Base-by-base conservation (phyloP, 1,284 basidiomycete genomes). In the Gomphus sp. region DNA sequence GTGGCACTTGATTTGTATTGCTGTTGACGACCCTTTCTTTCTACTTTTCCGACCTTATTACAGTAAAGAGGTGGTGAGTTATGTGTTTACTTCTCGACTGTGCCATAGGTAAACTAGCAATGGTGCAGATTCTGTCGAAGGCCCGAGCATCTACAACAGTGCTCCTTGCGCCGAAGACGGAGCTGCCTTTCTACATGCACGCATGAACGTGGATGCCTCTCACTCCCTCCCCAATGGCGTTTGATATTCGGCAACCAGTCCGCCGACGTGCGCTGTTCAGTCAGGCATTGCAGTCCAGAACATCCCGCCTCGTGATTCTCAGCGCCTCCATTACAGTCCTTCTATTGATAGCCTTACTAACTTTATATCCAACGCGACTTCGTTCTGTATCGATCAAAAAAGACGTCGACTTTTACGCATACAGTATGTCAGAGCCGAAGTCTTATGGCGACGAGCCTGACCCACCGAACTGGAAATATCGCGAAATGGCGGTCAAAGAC, bases 401-500 rank as follows among this genome's bases (percentile, higher is more conserved):
- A 43, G 41, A 43, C 14, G 5, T 14, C 12, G 41, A 22, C 16
- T 33, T 55, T 55, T 41, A 41, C 9, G n/a, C 41, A 47, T 55
- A 45, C 28, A 43, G 54, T 34, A 4, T 11, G 7, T 28, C 55
- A 12, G 55, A 56, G 11, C 58, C 58, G 2, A 54, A 47, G 18
- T 45, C 25, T 12, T 59, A 59, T 31, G 49, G 48, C 10, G 44
- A 55, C 47, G 52, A 59, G 16, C 41, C 34, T 16, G 7, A 45
- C 22, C n/a, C 52, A n/a, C 58, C 58, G 4, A 55, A 59, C 41
- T 59, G 58, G 58, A 5, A n/a, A 16, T 59, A 59, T 49, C 58
- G 58, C 4, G 39, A 49, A 18, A 31, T 41, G 10, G 58, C 58
- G 7, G 85, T 89, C 31, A 84, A 78, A 66, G 60, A 72, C 6